Conservation (phyloP, 257 asterid genomes). For the Solanum sparsipilum region DNA sequence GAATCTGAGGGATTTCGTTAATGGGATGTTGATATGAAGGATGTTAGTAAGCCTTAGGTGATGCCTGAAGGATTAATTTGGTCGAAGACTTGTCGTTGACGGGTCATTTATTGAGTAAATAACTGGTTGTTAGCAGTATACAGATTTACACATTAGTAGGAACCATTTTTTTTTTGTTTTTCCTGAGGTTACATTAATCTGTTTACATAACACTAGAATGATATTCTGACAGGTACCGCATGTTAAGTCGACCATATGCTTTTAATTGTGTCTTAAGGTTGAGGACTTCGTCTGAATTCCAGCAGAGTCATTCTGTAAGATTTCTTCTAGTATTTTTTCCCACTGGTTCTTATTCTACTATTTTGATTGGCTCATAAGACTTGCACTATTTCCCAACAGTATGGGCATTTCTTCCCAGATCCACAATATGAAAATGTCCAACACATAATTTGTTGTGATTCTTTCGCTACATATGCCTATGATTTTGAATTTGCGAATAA, state of each 20-base stretch:
- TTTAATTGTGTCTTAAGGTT: constrained; percentile 88
- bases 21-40: background rate
- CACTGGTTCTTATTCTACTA: background rate
- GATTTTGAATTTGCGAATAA: constrained; percentile 78
- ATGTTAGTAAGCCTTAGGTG: background rate
- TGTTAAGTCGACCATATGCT: constrained; percentile 93
- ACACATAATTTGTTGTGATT: constrained; percentile 91
- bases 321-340: background rate
- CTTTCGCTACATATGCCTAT: constrained; percentile 92
- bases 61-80: background rate
- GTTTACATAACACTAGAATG: constrained; percentile 16
- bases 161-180: background rate
- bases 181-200: background rate
- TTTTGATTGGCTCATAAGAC: constrained; percentile 10
- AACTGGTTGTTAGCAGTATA: background rate
- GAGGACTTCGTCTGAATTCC: constrained; percentile 89
- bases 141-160: background rate
- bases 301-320: constrained; percentile 79
- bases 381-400: constrained; percentile 47
- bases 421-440: constrained; percentile 96
- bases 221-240: constrained; percentile 76
- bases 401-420: constrained; percentile 98
- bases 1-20: background rate
- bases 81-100: background rate
- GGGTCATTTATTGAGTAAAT: background rate